phyloP scores from a whole-genome alignment of 108 stramenopile genomes.

The Epipyxis sp. region DNA sequence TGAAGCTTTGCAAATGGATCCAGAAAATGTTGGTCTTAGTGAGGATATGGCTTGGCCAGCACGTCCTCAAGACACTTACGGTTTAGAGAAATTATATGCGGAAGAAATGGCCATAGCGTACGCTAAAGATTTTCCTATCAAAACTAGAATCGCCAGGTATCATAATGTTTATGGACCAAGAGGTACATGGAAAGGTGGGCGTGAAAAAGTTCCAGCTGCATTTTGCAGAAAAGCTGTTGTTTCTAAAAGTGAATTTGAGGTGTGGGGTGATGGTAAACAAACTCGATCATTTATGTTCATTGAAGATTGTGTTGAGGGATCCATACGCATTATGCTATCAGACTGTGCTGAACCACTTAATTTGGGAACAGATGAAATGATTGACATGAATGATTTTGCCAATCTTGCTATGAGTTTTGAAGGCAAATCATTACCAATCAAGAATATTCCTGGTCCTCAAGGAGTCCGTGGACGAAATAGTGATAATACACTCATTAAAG shows the following conservation, averaged over 20 bases:
- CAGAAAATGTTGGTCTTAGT: constrained; percentile 85
- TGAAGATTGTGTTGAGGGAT: constrained; percentile 97
- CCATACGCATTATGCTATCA: constrained; percentile 84
- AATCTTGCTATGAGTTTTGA: constrained; percentile 84
- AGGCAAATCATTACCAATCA: constrained; percentile 75
- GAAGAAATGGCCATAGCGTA: constrained; percentile 98
- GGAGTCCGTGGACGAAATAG: constrained; percentile 97
- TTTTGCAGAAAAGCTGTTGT: constrained; percentile 97
- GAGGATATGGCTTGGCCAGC: constrained; percentile 98
- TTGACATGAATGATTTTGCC: constrained; percentile 90
- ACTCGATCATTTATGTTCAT: constrained; percentile 97
- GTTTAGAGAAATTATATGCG: constrained; percentile 95
- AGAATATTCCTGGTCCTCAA: constrained; percentile 96
- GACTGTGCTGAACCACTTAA: constrained; percentile 90
- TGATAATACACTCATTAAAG: constrained; percentile 87
- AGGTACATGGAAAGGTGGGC: constrained; percentile 98
- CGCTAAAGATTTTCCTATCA: constrained; percentile 88
- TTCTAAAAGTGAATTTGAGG: constrained; percentile 80
- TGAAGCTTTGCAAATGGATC: constrained; percentile 96
- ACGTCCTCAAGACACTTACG: constrained; percentile 98
- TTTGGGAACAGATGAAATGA: constrained; percentile 93
- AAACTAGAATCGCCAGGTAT: constrained; percentile 74
- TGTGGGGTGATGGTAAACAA: constrained; percentile 92
- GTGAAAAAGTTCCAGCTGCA: constrained; percentile 98
- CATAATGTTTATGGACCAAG: constrained; percentile 97